Evolutionary conservation across 495 filamentous ascomycete genomes (phyloP).

Genomic region (Penicillium daleae): DNA sequence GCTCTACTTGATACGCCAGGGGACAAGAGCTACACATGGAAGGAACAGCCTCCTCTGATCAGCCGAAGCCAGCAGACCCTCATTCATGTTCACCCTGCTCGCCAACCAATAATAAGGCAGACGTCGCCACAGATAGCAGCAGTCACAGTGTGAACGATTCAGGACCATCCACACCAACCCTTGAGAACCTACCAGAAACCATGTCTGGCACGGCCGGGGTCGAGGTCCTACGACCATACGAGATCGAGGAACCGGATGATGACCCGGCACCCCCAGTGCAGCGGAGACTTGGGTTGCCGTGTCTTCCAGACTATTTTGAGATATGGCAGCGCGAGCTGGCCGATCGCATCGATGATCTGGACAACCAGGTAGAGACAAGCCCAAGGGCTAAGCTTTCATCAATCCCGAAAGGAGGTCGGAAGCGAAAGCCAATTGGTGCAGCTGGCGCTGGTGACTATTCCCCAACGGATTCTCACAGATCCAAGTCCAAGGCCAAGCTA

Average conservation of each 20-base stretch:
- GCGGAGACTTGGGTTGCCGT: slow-evolving; percentile 12
- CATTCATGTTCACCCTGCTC: neutral
- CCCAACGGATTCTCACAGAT: neutral
- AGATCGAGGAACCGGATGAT: slow-evolving; percentile 50
- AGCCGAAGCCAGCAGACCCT: neutral
- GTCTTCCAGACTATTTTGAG: slow-evolving; percentile 28
- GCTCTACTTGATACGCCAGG: neutral
- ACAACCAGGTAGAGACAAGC: slow-evolving; percentile 28
- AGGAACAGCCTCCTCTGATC: neutral
- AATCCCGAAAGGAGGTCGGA: slow-evolving; percentile 36
- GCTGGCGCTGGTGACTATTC: neutral
- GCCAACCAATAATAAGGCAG: neutral
- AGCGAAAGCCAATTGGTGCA: slow-evolving; percentile 38
- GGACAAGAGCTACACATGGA: slow-evolving; percentile 8
- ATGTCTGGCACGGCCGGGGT: slow-evolving; percentile 12
- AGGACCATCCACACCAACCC: slow-evolving; percentile 21
- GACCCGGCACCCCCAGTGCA: slow-evolving; percentile 21
- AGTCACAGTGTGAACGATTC: slow-evolving; percentile 23
- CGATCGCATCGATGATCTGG: slow-evolving; percentile 36
- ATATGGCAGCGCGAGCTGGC: slow-evolving; percentile 42
- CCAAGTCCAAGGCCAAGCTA: neutral
- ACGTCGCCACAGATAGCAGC: slow-evolving; percentile 15
- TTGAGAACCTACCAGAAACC: slow-evolving; percentile 1
- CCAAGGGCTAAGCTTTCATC: neutral
- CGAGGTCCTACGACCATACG: slow-evolving; percentile 43